Base-by-base conservation (phyloP, 2,329 filamentous ascomycete genomes). In the Furcasterigmium sp. region DNA sequence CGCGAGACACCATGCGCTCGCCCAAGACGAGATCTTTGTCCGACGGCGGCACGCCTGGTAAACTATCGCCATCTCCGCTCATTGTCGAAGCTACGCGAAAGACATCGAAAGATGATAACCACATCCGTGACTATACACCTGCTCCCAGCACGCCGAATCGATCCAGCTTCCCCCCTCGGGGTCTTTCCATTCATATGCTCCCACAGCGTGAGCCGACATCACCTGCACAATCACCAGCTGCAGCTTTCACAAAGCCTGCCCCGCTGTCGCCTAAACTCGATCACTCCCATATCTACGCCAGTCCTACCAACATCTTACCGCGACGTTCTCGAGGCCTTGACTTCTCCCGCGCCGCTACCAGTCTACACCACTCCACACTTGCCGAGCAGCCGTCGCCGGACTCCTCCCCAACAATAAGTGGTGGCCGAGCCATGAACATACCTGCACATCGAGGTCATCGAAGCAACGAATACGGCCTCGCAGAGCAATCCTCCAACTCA, bases 331-430 rank as follows among this genome's bases (percentile, higher is more conserved):
- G 91, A 44, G 91, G 91, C 35, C 73, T 96, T 47, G 91, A 97
- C 66, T 97, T 95, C 63, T 91, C 91, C 32, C 80, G 91, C 53
- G 91, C 91, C 10, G 93, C 89, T 49, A 96, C 91, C 10, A 95
- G 91, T 59, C 74, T 98, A 18, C 93, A 97, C 65, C 93, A 97
- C 64, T 96, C 91, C 14, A 97, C 87, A 1, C 77, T 97, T 8
- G 91, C 91, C 44, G 88, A 95, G 53, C 80, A 85, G 60, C 86
- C 87, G 1, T 93, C 87, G 5, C 90, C 91, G 4, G 90, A 95
- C 61, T 93, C 89, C 0, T 96, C 91, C 1, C 93, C 93, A 1
- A 91, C 85, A 11, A 84, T 93, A 43, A 82, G 83, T 41, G 81
- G 85, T 32, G 81, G 85, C 29, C 66, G 71, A 49, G 79, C 74